These are phyloP conservation scores for Alternaria tenuissima DNA, from an alignment of 2,329 filamentous ascomycete species.

Conservation along the genomic window DNA sequence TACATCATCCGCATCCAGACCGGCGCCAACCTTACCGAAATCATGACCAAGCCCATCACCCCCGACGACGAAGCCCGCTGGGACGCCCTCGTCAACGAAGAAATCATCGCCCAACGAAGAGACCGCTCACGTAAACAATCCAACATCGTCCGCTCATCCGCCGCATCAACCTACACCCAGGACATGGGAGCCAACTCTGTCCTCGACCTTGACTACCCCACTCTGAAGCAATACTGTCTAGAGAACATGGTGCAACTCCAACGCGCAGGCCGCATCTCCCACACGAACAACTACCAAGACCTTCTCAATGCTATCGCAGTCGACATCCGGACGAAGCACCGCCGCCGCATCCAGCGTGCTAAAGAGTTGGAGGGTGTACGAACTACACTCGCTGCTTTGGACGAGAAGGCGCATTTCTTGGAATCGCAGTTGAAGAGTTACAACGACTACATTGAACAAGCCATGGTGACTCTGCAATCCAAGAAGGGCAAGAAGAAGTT, in stretches of 20 bases:
- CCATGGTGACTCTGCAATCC: constrained; percentile 95
- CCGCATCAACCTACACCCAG: constrained; percentile 78
- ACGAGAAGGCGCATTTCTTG: constrained; percentile 88
- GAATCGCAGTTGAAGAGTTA: constrained; percentile 97
- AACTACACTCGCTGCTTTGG: constrained; percentile 75
- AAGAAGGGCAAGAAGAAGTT: constrained; percentile 97
- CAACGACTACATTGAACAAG: constrained; percentile 99
- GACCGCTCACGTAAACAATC: constrained; percentile 60
- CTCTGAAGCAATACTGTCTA: constrained; percentile 89
- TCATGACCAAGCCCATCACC: constrained; percentile 87
- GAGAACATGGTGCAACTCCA: constrained; percentile 94
- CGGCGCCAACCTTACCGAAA: constrained; percentile 90
- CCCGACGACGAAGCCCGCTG: constrained; percentile 90
- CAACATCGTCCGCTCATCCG: constrained; percentile 73
- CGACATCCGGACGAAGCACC: constrained; percentile 97
- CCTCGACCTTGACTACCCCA: constrained; percentile 90
- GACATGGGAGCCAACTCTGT: constrained; percentile 61
- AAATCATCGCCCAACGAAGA: constrained; percentile 63
- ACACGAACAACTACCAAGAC: constrained; percentile 93
- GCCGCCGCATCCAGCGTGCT: constrained; percentile 87
- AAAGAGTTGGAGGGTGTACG: constrained; percentile 87
- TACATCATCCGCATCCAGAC: constrained; percentile 98
- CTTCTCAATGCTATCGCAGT: constrained; percentile 96
- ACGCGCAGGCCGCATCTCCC: constrained; percentile 82
- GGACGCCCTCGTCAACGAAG: constrained; percentile 80